These are phyloP conservation scores for Yarrowia sp. DNA, from an alignment of 805 yeast genomes.

Conservation along the genomic window DNA sequence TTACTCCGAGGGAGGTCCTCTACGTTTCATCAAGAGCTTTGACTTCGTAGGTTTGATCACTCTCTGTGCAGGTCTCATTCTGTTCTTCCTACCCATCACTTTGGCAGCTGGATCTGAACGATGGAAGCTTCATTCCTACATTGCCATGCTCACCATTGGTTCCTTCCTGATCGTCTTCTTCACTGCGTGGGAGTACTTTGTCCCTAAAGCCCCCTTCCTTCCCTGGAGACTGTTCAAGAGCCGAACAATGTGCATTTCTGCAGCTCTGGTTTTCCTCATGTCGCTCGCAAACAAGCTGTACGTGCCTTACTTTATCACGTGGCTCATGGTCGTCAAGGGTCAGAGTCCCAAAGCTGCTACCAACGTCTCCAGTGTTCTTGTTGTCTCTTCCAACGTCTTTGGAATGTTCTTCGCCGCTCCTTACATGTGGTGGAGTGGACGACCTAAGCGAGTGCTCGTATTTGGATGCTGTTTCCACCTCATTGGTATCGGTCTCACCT, in stretches of 20 bases:
- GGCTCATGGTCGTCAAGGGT: slow-evolving; percentile 27
- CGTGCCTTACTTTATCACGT: slow-evolving; percentile 24
- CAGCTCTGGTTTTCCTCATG: slow-evolving; percentile 11
- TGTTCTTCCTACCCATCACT: slow-evolving; percentile 31
- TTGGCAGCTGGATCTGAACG: slow-evolving; percentile 16
- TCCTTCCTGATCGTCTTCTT: slow-evolving; percentile 16
- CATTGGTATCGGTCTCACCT: slow-evolving; percentile 22
- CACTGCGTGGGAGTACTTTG: slow-evolving; percentile 13
- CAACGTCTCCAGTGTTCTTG: slow-evolving; percentile 8
- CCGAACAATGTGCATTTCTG: slow-evolving; percentile 25
- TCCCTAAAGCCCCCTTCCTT: neutral
- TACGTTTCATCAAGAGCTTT: slow-evolving; percentile 2
- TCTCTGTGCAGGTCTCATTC: slow-evolving; percentile 12
- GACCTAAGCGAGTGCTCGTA: slow-evolving; percentile 9
- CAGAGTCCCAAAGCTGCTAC: slow-evolving; percentile 29
- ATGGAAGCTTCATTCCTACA: slow-evolving; percentile 12
- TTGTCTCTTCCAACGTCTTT: slow-evolving; percentile 22
- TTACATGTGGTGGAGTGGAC: slow-evolving; percentile 29
- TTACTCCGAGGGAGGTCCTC: slow-evolving; percentile 13
- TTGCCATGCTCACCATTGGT: slow-evolving; percentile 25
- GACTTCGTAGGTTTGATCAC: slow-evolving; percentile 11
- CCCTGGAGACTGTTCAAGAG: slow-evolving; percentile 31
- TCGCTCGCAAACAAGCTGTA: slow-evolving; percentile 32
- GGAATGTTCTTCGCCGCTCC: slow-evolving; percentile 21
- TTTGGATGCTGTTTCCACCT: slow-evolving; percentile 26